These are phyloP conservation scores for Fraxinus sp. DNA, from an alignment of 305 asterid genomes.

Conservation along the genomic window DNA sequence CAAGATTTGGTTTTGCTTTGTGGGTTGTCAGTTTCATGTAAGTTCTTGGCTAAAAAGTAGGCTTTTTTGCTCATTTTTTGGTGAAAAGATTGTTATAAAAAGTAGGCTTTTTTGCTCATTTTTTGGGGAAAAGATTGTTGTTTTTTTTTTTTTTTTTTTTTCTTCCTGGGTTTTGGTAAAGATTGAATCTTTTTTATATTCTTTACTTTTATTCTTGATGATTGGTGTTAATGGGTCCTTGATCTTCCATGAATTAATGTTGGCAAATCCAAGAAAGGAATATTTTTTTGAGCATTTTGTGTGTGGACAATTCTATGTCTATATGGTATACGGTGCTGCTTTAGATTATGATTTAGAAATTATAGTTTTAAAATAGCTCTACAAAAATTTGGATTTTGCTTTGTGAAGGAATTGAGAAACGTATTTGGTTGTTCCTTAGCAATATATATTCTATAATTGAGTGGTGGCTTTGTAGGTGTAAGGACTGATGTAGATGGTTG, in stretches of 20 bases:
- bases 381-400: constrained; percentile 9
- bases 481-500: neutral
- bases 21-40: constrained; percentile 32
- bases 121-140: constrained; percentile 27
- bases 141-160: neutral
- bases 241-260: constrained; percentile 6
- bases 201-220: constrained; percentile 12
- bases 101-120: neutral
- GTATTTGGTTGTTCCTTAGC: neutral
- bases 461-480: neutral
- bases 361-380: constrained; percentile 8
- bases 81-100: constrained; percentile 26
- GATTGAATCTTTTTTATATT: neutral
- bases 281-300: neutral
- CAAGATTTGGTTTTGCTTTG: constrained; percentile 23
- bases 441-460: neutral
- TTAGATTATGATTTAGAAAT: constrained; percentile 20
- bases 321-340: neutral
- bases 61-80: constrained; percentile 11
- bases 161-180: constrained; percentile 5
- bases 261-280: neutral
- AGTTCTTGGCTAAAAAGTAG: constrained; percentile 32
- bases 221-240: constrained; percentile 18
- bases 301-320: neutral
- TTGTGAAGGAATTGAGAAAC: constrained; percentile 1